Evolutionary conservation across 768 basidiomycete species (phyloP).

Genomic region (Mycena rebaudengoi): DNA sequence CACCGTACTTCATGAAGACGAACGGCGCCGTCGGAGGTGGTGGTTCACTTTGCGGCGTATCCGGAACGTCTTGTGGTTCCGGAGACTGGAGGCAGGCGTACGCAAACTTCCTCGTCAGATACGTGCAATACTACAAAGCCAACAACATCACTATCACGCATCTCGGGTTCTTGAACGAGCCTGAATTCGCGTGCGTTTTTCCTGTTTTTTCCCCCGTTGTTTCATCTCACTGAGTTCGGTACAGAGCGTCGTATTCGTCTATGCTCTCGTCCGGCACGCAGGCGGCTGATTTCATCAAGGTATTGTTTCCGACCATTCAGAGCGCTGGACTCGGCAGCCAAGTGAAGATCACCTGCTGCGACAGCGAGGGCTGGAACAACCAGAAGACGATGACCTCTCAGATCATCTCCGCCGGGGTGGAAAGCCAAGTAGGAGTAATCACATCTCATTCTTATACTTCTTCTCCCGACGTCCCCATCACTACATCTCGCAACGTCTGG

Average conservation of each 20-base stretch:
- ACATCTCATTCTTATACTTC: slow-evolving; percentile 21
- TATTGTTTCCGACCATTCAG: slow-evolving; percentile 7
- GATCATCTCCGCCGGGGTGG: slow-evolving; percentile 9
- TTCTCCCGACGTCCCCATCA: not conserved
- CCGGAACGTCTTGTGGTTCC: slow-evolving; percentile 1
- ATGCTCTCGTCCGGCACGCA: slow-evolving; percentile 21
- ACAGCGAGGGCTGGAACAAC: slow-evolving; percentile 18
- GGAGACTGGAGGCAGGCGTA: slow-evolving; percentile 24
- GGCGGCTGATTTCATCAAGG: slow-evolving; percentile 23
- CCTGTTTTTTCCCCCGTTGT: not conserved
- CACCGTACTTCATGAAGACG: slow-evolving; percentile 24
- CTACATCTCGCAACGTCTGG: slow-evolving; percentile 10
- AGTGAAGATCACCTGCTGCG: slow-evolving; percentile 23
- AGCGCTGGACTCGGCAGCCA: not conserved
- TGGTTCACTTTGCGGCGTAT: slow-evolving; percentile 18
- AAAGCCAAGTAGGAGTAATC: slow-evolving; percentile 9
- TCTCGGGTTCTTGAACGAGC: slow-evolving; percentile 23
- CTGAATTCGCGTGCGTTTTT: slow-evolving; percentile 14
- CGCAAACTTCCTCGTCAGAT: slow-evolving; percentile 16
- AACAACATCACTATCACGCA: slow-evolving; percentile 8
- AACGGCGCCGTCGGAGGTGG: slow-evolving; percentile 7
- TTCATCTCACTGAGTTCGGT: not conserved
- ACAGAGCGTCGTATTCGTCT: slow-evolving; percentile 18
- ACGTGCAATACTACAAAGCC: slow-evolving; percentile 16
- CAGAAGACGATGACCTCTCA: slow-evolving; percentile 19